These are phyloP conservation scores for Penicillium sp. DNA, from an alignment of 2,329 filamentous ascomycete species.

Conservation along the genomic window DNA sequence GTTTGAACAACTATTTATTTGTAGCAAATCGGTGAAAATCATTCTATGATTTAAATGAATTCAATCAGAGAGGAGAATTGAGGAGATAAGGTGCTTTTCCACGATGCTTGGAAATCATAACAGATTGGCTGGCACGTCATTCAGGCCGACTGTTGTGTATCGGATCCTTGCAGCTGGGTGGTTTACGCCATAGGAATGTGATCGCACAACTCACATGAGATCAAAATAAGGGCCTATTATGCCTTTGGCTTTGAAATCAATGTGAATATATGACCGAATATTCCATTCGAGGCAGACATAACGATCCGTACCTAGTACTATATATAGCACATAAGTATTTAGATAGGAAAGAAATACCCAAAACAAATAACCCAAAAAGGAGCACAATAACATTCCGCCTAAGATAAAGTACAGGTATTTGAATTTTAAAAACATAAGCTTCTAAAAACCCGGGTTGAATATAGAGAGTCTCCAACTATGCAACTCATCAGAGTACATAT, in stretches of 20 bases:
- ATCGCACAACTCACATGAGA: not conserved
- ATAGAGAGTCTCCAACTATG: not conserved
- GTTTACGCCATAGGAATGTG: constrained; percentile 2
- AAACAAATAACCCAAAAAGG: not conserved
- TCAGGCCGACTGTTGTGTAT: constrained; percentile 26
- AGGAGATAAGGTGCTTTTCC: not conserved
- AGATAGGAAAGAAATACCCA: no score
- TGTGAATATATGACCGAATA: not conserved
- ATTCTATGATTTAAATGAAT: not conserved
- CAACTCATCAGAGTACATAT: constrained; percentile 1
- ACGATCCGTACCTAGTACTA: not conserved
- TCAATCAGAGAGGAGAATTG: not conserved
- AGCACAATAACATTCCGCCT: not conserved
- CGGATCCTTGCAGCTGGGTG: constrained; percentile 15
- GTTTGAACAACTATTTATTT: not conserved
- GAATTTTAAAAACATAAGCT: not conserved
- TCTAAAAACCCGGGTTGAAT: no score
- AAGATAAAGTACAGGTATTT: not conserved
- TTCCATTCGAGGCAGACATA: not conserved
- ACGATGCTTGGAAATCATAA: constrained; percentile 22
- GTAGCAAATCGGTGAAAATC: not conserved
- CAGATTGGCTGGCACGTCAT: constrained; percentile 30
- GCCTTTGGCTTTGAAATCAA: not conserved
- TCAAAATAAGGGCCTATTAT: not conserved
- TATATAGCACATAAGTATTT: not conserved